Evolutionary conservation across 768 basidiomycete species (phyloP).

Genomic region (Boletus edulis): DNA sequence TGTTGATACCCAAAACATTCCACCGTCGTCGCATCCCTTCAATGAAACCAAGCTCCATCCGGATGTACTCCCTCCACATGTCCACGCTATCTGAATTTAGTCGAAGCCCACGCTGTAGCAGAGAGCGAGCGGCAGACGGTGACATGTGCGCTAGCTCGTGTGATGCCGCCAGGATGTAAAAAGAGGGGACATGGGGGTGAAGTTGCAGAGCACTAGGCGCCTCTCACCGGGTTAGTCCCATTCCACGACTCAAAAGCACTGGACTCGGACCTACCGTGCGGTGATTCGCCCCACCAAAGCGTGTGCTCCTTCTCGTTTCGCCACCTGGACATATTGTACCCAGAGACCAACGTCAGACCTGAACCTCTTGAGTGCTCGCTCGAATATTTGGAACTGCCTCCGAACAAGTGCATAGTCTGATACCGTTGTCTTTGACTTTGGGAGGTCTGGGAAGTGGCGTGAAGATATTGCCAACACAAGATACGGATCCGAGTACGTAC

Average conservation of each 20-base stretch:
- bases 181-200: conserved; percentile 71
- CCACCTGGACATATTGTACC: conserved; percentile 86
- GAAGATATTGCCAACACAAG: not conserved
- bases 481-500: conserved; percentile 40
- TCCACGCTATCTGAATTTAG: conserved; percentile 68
- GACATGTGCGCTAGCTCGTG: conserved; percentile 77
- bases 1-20: conserved; percentile 69
- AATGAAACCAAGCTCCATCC: conserved; percentile 85
- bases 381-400: conserved; percentile 86
- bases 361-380: conserved; percentile 86
- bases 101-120: conserved; percentile 84
- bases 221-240: conserved; percentile 4
- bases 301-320: conserved; percentile 74
- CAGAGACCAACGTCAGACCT: conserved; percentile 84
- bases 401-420: conserved; percentile 85
- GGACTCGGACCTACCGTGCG: conserved; percentile 56
- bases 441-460: conserved; percentile 26
- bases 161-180: conserved; percentile 83
- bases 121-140: conserved; percentile 74
- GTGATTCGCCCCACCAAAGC: conserved; percentile 79
- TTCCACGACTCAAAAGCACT: not conserved
- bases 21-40: conserved; percentile 78
- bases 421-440: conserved; percentile 49
- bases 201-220: conserved; percentile 73
- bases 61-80: conserved; percentile 88